Base-by-base conservation (phyloP, 768 basidiomycete species). In the Stropharia rugosoannulata region DNA sequence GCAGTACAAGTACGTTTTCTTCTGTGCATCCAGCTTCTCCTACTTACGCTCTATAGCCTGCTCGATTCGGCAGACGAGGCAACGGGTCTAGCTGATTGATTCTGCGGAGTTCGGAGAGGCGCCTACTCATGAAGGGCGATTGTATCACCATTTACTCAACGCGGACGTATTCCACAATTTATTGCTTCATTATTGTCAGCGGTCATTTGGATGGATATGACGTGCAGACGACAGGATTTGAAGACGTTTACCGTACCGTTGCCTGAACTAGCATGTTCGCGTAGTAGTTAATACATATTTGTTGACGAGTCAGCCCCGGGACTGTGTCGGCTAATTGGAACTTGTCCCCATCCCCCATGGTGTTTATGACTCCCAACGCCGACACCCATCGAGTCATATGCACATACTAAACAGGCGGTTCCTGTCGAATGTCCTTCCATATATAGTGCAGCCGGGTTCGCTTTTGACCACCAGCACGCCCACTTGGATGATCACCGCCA, bases 1-100 rank as follows among this genome's bases (percentile, higher is more conserved):
- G 75, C 94, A 96, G 69, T 98, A 95, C 67, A 90, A 84, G 84
- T 84, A 32, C 35, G 77, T 60, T 25, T 36, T 41, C 43, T 13
- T 16, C 15, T 44, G 41, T 15, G 13, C 13, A 36, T 4, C 25
- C 11, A 40, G 11, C 57, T 51, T 36, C 11, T 38, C 22, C 54
- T 1, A 38, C 27, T 52, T 46, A 44, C 50, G 8, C 25, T 25
- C 32, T 50, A 3, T 48, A 75, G 73, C 52, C 53, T 75, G 40
- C 66, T 75, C 2, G 72, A 73, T 57, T 71, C 71, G 12, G 67
- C 62, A 7, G 72, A 75, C 46, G 57, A 61, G 36, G n/a, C 46
- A 1, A 39, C 54, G 3, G 54, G 54, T 1, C 12, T 55, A 25
- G 54, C 54, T 10, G 54, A 55, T 49, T 55, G 19, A 41, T 11